phyloP scores from a whole-genome alignment of 306 rosid species.

The Prunus salicina region DNA sequence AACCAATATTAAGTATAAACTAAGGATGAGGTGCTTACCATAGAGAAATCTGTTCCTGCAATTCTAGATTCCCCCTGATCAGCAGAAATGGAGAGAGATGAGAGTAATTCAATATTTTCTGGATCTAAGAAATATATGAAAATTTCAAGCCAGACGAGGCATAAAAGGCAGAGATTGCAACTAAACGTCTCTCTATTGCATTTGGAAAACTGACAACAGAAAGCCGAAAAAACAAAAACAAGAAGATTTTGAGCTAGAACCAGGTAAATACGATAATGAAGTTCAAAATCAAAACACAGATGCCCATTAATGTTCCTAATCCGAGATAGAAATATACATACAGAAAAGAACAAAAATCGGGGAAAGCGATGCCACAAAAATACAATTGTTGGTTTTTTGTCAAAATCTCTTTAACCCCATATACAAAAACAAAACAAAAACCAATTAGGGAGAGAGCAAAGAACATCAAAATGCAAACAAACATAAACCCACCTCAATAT shows the following conservation, averaged over 20 bases:
- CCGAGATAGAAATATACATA: not conserved
- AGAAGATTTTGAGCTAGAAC: constrained; percentile 20
- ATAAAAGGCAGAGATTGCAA: constrained; percentile 13
- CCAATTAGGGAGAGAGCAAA: not conserved
- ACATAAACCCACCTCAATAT: constrained; percentile 16
- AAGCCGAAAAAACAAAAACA: not conserved
- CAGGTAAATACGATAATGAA: constrained; percentile 10
- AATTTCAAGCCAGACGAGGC: constrained; percentile 14
- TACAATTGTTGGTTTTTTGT: constrained; percentile 11
- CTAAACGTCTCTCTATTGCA: constrained; percentile 7
- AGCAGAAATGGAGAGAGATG: constrained; percentile 32
- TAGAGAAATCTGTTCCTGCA: constrained; percentile 41
- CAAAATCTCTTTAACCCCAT: constrained; percentile 12
- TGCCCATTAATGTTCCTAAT: constrained; percentile 11
- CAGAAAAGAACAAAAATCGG: constrained; percentile 9
- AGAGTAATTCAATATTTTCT: constrained; percentile 29
- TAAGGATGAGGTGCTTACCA: constrained; percentile 55
- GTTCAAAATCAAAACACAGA: constrained; percentile 23
- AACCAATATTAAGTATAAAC: constrained; percentile 2
- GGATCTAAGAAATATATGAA: constrained; percentile 41
- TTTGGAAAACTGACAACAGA: constrained; percentile 4
- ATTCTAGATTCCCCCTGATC: constrained; percentile 58
- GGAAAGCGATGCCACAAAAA: not conserved
- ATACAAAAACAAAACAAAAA: not conserved
- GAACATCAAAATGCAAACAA: not conserved